These are phyloP conservation scores for Coemansia erecta DNA, from an alignment of 192 early-diverging fungal genomes.

Conservation along the genomic window DNA sequence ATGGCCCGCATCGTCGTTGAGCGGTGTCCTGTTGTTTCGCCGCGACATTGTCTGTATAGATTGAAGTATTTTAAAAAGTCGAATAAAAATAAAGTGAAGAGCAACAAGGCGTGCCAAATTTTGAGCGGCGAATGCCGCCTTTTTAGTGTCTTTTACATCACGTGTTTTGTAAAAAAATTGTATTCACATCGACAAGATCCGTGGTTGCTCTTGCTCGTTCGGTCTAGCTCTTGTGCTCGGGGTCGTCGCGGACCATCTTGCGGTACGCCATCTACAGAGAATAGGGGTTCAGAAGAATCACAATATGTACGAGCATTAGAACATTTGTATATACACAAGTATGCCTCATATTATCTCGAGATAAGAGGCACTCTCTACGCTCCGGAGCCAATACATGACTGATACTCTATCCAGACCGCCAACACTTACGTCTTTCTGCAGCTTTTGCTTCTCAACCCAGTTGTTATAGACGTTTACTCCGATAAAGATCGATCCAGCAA, in stretches of 20 bases:
- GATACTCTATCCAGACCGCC: too few species aligned
- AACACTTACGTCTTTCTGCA: slow-evolving; percentile 31
- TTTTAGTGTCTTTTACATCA: not conserved
- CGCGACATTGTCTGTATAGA: slow-evolving; percentile 21
- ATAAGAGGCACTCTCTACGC: too few species aligned
- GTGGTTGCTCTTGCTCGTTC: too few species aligned
- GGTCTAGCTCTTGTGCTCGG: slow-evolving; percentile 13
- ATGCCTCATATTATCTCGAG: too few species aligned
- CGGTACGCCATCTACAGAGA: slow-evolving; percentile 9
- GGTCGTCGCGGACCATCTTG: slow-evolving; percentile 15
- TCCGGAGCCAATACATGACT: too few species aligned
- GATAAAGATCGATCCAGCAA: slow-evolving; percentile 32
- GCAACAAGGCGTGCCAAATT: not conserved
- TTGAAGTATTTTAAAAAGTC: not conserved
- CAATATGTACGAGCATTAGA: too few species aligned
- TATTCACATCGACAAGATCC: too few species aligned
- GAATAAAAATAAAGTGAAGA: not conserved
- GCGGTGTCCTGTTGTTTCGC: slow-evolving; percentile 37
- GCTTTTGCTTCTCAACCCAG: slow-evolving; percentile 42
- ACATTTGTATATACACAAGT: too few species aligned
- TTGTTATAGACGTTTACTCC: slow-evolving; percentile 44
- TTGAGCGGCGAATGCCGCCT: not conserved
- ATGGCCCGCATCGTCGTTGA: slow-evolving; percentile 18
- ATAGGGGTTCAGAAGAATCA: not conserved
- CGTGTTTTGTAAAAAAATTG: not conserved